phyloP scores from a whole-genome alignment of 305 asterid genomes.

The Salvia sclarea region DNA sequence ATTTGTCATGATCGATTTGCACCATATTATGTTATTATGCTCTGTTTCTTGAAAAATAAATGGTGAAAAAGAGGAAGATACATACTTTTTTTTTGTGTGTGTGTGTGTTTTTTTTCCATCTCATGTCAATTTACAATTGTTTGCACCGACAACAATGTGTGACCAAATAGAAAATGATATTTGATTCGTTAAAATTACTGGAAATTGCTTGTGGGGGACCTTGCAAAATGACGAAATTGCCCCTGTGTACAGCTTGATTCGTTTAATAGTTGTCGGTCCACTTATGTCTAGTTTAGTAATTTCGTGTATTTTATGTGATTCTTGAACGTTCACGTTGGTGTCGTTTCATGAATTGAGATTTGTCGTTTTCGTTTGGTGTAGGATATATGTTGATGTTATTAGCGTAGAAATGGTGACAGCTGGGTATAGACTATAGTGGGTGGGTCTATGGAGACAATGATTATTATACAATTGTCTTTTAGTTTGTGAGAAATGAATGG shows the following conservation, averaged over 20 bases:
- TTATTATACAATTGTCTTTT: constrained; percentile 23
- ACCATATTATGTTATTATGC: constrained; percentile 25
- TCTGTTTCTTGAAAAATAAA: constrained; percentile 38
- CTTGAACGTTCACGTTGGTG: neutral
- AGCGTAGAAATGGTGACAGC: constrained; percentile 20
- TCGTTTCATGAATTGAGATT: neutral
- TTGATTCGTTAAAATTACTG: neutral
- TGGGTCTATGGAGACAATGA: constrained; percentile 25
- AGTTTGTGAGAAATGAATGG: neutral
- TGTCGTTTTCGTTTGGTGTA: neutral
- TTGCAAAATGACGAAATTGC: constrained; percentile 32
- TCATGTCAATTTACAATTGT: neutral
- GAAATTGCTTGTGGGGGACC: constrained; percentile 18
- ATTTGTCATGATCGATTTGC: too few species aligned
- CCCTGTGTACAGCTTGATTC: constrained; percentile 21
- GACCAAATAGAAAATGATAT: neutral
- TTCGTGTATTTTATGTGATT: neutral
- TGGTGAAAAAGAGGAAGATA: constrained; percentile 21
- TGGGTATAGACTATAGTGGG: constrained; percentile 22
- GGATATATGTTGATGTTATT: neutral
- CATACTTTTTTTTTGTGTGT: neutral
- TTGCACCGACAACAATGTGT: neutral
- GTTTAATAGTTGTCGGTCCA: constrained; percentile 32
- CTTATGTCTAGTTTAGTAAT: constrained; percentile 34
- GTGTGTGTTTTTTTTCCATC: neutral